A percentile compares a stretch with the other conserved stretches of the same genome.
phyloP scores from a whole-genome alignment of 805 yeast species.

The Saccharomyces cerevisiae region DNA sequence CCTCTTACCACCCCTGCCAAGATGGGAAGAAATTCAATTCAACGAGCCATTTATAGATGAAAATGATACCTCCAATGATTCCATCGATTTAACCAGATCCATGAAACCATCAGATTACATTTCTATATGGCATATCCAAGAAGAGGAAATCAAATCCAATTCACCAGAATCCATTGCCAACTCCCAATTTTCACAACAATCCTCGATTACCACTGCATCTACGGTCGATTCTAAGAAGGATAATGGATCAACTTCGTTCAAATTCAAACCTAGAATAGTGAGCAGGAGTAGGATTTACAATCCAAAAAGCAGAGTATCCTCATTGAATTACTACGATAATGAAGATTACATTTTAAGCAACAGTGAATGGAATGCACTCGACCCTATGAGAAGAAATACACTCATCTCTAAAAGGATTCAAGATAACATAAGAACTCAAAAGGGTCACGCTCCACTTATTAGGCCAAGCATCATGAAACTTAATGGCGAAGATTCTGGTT shows the following conservation, averaged over 20 bases:
- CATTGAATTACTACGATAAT: conserved; percentile 1
- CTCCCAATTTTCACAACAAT: conserved; percentile 19
- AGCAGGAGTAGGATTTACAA: conserved; percentile 13
- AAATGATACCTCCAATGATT: conserved; percentile 20
- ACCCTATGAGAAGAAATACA: conserved; percentile 21
- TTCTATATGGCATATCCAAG: conserved; percentile 29
- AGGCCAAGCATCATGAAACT: background rate
- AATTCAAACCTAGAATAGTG: conserved; percentile 24
- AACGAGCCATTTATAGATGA: conserved; percentile 23
- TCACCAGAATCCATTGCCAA: conserved; percentile 22
- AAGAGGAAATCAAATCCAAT: conserved; percentile 7
- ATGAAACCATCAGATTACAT: conserved; percentile 19
- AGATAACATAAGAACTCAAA: conserved; percentile 8
- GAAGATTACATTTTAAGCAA: conserved; percentile 6
- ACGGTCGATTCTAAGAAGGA: conserved; percentile 8
- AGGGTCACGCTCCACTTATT: conserved; percentile 2
- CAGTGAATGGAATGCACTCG: conserved; percentile 10
- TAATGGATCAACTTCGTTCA: conserved; percentile 10
- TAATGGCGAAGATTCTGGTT: background rate
- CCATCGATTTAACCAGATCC: conserved; percentile 12
- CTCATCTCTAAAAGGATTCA: conserved; percentile 15
- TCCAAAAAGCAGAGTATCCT: conserved; percentile 5
- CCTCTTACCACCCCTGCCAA: conserved; percentile 11
- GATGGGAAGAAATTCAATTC: conserved; percentile 15
- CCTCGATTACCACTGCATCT: conserved; percentile 7